These are phyloP conservation scores for Candida succiphila DNA, from an alignment of 805 yeast genomes.

Conservation along the genomic window DNA sequence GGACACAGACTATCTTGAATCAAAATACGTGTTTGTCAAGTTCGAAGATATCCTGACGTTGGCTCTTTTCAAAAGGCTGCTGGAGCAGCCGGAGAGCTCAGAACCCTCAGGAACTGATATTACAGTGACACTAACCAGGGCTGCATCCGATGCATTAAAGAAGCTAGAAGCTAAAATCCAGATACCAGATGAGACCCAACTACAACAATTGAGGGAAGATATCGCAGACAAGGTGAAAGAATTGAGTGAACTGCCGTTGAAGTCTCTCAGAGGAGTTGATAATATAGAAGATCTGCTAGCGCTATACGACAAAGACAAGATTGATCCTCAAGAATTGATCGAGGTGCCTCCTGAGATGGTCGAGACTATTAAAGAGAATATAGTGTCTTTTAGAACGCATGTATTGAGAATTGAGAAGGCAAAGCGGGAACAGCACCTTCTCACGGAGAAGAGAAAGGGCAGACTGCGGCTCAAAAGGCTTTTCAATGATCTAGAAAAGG, in stretches of 20 bases:
- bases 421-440: conserved; percentile 37
- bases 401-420: conserved; percentile 42
- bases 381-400: conserved; percentile 45
- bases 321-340: conserved; percentile 45
- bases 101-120: background rate
- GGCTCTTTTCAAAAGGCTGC: conserved; percentile 9
- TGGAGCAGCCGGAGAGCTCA: background rate
- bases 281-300: conserved; percentile 6
- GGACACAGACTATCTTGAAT: conserved; percentile 7
- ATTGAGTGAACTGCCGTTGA: background rate
- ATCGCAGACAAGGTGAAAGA: background rate
- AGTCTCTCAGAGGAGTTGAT: background rate
- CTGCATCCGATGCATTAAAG: background rate
- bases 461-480: conserved; percentile 36
- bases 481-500: conserved; percentile 17
- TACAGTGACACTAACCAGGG: background rate
- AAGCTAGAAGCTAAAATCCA: background rate
- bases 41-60: conserved; percentile 19
- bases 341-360: conserved; percentile 47
- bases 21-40: conserved; percentile 13
- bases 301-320: conserved; percentile 27
- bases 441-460: conserved; percentile 38
- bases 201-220: background rate
- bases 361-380: conserved; percentile 41
- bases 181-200: no score